These are phyloP conservation scores for Beauveria brongniartii DNA, from an alignment of 2,329 filamentous ascomycete genomes.

Conservation along the genomic window DNA sequence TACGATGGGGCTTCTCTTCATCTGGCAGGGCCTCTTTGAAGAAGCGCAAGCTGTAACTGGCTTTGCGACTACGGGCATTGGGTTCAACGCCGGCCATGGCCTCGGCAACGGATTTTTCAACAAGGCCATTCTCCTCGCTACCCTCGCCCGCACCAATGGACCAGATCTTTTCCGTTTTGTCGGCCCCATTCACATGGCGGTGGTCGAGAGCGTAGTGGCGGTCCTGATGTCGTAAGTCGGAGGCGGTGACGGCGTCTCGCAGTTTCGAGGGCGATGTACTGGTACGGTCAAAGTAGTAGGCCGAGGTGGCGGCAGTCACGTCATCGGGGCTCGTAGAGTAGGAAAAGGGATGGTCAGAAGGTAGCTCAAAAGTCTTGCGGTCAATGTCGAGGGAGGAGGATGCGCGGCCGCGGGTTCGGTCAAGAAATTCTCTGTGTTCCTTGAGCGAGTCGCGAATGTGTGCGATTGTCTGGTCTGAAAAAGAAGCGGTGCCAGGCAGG, in stretches of 20 bases:
- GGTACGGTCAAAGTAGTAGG: constrained; percentile 14
- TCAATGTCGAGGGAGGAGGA: constrained; percentile 30
- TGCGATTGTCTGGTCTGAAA: constrained; percentile 23
- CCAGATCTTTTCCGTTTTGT: constrained; percentile 58
- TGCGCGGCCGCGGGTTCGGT: constrained; percentile 21
- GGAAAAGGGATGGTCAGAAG: constrained; percentile 10
- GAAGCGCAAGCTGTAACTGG: constrained; percentile 58
- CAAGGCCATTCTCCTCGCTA: constrained; percentile 45
- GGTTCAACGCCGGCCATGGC: constrained; percentile 53
- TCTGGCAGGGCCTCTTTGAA: constrained; percentile 58
- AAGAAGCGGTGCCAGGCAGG: constrained; percentile 25
- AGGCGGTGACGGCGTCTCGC: background rate
- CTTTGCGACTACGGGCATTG: constrained; percentile 57
- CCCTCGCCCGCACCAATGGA: constrained; percentile 49
- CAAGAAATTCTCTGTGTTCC: constrained; percentile 26
- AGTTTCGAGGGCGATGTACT: constrained; percentile 9
- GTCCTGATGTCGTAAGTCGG: constrained; percentile 3
- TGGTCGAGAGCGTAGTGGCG: constrained; percentile 27
- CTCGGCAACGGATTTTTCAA: constrained; percentile 57
- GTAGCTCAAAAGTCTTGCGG: constrained; percentile 16
- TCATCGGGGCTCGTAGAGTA: constrained; percentile 21
- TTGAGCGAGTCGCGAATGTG: constrained; percentile 29
- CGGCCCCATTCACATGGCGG: constrained; percentile 35
- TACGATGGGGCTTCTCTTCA: constrained; percentile 48
- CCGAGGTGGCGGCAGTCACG: constrained; percentile 17